phyloP scores from a whole-genome alignment of 176 grass and related monocot genomes.

The Calamus simplicifolius region DNA sequence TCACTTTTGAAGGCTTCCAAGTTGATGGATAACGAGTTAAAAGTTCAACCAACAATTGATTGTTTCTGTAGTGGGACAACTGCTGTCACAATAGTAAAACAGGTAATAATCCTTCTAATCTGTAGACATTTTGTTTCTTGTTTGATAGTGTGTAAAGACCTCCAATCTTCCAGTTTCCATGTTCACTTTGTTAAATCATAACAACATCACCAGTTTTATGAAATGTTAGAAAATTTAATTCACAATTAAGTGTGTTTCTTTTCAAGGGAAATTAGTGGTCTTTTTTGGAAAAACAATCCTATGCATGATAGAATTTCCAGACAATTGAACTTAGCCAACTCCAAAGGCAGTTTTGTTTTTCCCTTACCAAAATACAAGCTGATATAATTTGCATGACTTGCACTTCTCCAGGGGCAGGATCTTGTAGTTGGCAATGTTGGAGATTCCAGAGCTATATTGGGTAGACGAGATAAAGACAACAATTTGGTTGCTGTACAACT shows the following conservation, averaged over 20 bases:
- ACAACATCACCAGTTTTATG: background rate
- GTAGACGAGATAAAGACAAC: constrained; percentile 64
- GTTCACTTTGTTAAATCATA: background rate
- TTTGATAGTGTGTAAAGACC: constrained; percentile 6
- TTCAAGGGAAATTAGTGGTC: too few relatives aligned
- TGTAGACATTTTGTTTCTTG: background rate
- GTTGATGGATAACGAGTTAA: constrained; percentile 93
- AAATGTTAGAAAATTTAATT: too few relatives aligned
- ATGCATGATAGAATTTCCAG: too few relatives aligned
- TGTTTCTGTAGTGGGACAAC: constrained; percentile 98
- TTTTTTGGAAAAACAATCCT: too few relatives aligned
- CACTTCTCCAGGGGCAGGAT: constrained; percentile 71
- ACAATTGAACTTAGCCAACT: too few relatives aligned
- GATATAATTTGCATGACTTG: background rate
- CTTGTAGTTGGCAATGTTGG: constrained; percentile 96
- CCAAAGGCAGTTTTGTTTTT: background rate
- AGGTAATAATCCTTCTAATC: constrained; percentile 35
- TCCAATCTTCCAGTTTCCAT: background rate
- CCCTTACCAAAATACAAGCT: background rate
- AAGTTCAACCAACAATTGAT: constrained; percentile 71
- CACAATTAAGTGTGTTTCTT: too few relatives aligned
- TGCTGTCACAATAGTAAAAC: constrained; percentile 86
- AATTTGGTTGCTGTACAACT: constrained; percentile 92
- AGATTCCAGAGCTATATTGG: constrained; percentile 97
- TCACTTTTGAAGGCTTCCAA: constrained; percentile 94